Evolutionary conservation across 2,329 filamentous ascomycete genomes (phyloP).

Genomic region (Stachybotrys elegans): DNA sequence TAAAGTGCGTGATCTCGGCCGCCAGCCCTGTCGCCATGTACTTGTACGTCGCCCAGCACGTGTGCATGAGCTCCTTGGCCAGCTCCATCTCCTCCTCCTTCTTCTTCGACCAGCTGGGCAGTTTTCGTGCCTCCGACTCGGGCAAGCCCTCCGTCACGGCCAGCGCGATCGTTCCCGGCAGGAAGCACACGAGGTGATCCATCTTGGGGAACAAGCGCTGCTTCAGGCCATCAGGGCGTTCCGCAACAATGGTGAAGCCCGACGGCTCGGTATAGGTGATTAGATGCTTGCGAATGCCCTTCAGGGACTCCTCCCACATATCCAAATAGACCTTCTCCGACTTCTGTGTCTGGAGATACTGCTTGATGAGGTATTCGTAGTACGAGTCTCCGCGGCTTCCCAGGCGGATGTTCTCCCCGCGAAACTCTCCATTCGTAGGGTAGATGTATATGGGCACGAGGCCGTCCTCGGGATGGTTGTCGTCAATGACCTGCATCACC

Average conservation of each 20-base stretch:
- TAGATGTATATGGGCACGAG: constrained; percentile 90
- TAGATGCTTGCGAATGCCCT: constrained; percentile 84
- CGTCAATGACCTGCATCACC: constrained; percentile 86
- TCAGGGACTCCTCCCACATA: constrained; percentile 86
- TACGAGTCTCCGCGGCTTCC: constrained; percentile 96
- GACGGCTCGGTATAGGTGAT: constrained; percentile 80
- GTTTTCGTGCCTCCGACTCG: constrained; percentile 68
- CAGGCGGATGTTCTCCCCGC: constrained; percentile 79
- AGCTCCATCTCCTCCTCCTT: constrained; percentile 85
- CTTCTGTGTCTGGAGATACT: constrained; percentile 89
- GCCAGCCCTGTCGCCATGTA: constrained; percentile 87
- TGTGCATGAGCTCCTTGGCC: constrained; percentile 87
- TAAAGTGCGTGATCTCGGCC: constrained; percentile 89
- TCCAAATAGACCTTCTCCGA: constrained; percentile 81
- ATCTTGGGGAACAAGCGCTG: constrained; percentile 76
- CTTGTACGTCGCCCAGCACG: constrained; percentile 97
- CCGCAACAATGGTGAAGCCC: constrained; percentile 83
- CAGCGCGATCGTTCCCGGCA: constrained; percentile 91
- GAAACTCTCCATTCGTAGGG: constrained; percentile 72
- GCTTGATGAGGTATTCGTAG: constrained; percentile 98
- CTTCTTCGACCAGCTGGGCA: constrained; percentile 66
- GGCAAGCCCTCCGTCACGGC: constrained; percentile 75
- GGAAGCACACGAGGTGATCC: constrained; percentile 97
- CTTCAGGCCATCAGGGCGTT: constrained; percentile 70
- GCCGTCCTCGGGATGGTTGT: constrained; percentile 72